phyloP scores from a whole-genome alignment of 2,329 filamentous ascomycete genomes.

The Talaromyces sp. region DNA sequence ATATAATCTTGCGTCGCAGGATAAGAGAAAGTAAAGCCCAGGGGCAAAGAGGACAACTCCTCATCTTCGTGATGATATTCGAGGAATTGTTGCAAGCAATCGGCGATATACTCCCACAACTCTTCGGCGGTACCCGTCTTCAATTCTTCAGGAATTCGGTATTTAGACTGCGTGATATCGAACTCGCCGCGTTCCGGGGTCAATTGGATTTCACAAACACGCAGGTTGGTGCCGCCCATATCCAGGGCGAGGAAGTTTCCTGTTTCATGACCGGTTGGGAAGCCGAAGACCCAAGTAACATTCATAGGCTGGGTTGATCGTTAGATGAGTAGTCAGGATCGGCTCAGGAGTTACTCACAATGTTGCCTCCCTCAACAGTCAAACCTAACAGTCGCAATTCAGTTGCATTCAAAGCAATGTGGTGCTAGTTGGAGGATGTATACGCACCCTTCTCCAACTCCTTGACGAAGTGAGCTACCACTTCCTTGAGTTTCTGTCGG shows the following conservation, averaged over 20 bases:
- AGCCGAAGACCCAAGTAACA: constrained; percentile 89
- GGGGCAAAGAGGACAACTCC: constrained; percentile 58
- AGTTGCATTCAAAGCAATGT: constrained; percentile 10
- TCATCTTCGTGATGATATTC: constrained; percentile 71
- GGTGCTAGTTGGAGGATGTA: too few species aligned
- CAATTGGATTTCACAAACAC: constrained; percentile 87
- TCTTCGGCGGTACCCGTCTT: constrained; percentile 80
- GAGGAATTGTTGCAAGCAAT: constrained; percentile 86
- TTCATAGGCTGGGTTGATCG: constrained; percentile 75
- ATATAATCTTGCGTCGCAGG: constrained; percentile 90
- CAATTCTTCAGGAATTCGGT: constrained; percentile 87
- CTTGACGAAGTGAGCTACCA: constrained; percentile 81
- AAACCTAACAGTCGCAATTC: constrained; percentile 54
- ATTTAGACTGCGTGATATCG: constrained; percentile 94
- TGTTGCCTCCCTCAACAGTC: constrained; percentile 81
- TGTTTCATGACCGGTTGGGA: constrained; percentile 79
- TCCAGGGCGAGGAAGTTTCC: constrained; percentile 86
- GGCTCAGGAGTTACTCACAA: constrained; percentile 56
- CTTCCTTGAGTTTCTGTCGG: constrained; percentile 74
- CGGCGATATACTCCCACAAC: constrained; percentile 91
- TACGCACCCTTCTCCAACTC: constrained; percentile 78
- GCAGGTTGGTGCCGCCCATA: constrained; percentile 93
- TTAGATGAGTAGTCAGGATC: not conserved
- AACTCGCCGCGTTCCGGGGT: constrained; percentile 84
- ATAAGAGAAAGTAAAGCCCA: constrained; percentile 96